A percentile compares a stretch with the other conserved stretches of the same genome.
Evolutionary conservation across 441 rosid genomes (phyloP).

Genomic region (Isatis lusitanica): DNA sequence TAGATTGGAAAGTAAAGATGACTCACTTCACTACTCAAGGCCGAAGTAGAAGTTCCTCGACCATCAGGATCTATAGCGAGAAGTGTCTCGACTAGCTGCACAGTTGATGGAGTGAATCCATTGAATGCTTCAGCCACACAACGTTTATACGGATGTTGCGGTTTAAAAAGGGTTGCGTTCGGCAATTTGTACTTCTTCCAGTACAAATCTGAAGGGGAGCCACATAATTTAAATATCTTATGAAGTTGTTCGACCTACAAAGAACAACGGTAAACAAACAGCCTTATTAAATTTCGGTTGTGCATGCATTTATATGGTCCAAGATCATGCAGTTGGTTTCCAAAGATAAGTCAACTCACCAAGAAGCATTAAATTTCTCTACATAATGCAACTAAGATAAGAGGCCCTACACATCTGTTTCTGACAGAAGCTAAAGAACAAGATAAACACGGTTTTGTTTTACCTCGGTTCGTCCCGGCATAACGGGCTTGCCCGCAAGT

Average conservation of each 20-base stretch:
- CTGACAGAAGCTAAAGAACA: neutral
- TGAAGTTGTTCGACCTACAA: conserved; percentile 90
- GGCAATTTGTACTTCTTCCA: conserved; percentile 87
- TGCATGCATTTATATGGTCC: conserved; percentile 15
- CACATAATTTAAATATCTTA: conserved; percentile 89
- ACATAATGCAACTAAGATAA: neutral
- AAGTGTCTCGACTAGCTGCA: conserved; percentile 68
- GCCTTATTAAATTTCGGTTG: neutral
- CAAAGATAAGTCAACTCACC: conserved; percentile 12
- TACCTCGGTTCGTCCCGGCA: conserved; percentile 96
- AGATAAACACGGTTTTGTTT: neutral
- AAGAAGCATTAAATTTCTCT: conserved; percentile 8
- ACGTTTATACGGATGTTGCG: conserved; percentile 72
- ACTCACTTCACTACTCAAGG: conserved; percentile 76
- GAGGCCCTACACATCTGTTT: conserved; percentile 7
- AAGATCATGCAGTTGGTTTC: neutral
- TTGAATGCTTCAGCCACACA: conserved; percentile 71
- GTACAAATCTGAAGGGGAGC: conserved; percentile 84
- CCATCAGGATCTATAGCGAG: conserved; percentile 80
- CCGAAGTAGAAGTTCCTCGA: conserved; percentile 73
- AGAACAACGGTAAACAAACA: neutral
- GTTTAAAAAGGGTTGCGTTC: conserved; percentile 77
- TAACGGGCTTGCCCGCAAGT: conserved; percentile 84
- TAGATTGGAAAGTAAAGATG: neutral
- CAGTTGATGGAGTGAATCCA: conserved; percentile 64